Conservation (phyloP, 1,284 basidiomycete genomes). For the Trametes pubescens region DNA sequence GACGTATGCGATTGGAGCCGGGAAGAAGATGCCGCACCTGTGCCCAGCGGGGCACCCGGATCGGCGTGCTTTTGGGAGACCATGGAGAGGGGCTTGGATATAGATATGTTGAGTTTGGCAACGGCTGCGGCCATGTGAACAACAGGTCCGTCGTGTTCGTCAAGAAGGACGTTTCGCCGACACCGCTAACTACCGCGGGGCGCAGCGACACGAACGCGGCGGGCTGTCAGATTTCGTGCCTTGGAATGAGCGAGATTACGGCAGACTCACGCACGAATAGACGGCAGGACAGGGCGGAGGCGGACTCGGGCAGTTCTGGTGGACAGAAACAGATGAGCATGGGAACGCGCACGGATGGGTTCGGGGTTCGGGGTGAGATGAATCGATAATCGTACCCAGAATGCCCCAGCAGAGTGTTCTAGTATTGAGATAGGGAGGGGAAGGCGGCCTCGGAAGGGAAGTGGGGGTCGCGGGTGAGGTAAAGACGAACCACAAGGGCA, state of each 20-base stretch:
- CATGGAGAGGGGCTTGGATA: slow-evolving; percentile 58
- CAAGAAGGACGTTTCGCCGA: slow-evolving; percentile 31
- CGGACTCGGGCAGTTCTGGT: slow-evolving; percentile 32
- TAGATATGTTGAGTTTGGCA: slow-evolving; percentile 49
- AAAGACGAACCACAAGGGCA: slow-evolving; percentile 31
- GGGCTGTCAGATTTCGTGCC: slow-evolving; percentile 15
- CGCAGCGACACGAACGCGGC: slow-evolving; percentile 15
- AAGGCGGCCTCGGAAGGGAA: slow-evolving; percentile 31
- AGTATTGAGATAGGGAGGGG: slow-evolving; percentile 31
- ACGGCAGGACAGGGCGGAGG: slow-evolving; percentile 24
- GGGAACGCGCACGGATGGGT: slow-evolving; percentile 28
- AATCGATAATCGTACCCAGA: slow-evolving; percentile 33
- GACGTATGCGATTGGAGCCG: slow-evolving; percentile 41
- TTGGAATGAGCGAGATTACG: slow-evolving; percentile 19
- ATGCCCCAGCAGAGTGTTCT: slow-evolving; percentile 30
- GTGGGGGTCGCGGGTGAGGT: slow-evolving; percentile 25
- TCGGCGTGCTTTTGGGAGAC: slow-evolving; percentile 52
- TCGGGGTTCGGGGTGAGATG: slow-evolving; percentile 21
- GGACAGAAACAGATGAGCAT: slow-evolving; percentile 34
- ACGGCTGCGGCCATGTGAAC: slow-evolving; percentile 59
- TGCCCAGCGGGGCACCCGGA: slow-evolving; percentile 43
- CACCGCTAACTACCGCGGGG: slow-evolving; percentile 29
- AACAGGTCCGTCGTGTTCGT: slow-evolving; percentile 31
- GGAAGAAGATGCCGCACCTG: slow-evolving; percentile 52
- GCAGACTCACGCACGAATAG: slow-evolving; percentile 31